phyloP scores from a whole-genome alignment of 1,284 basidiomycete genomes.

The Volvariella surrecta region DNA sequence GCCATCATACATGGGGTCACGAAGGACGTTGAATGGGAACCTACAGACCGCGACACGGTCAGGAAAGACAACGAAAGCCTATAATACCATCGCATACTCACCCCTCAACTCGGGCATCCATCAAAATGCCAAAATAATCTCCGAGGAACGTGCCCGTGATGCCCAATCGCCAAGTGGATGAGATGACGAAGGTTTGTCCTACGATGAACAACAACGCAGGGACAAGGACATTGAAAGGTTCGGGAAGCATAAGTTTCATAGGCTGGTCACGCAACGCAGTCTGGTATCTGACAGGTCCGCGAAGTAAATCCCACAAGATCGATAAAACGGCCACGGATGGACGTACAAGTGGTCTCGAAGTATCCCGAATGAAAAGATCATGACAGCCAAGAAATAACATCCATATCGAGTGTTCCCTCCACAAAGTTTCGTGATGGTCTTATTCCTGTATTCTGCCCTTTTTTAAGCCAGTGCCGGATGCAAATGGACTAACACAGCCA shows the following conservation, averaged over 20 bases:
- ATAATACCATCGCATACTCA: constrained; percentile 13
- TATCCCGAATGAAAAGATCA: constrained; percentile 84
- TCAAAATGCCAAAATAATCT: constrained; percentile 98
- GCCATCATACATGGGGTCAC: constrained; percentile 95
- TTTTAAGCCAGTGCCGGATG: constrained; percentile 1
- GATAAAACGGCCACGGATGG: neutral
- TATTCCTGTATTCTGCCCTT: constrained; percentile 74
- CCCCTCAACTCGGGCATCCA: constrained; percentile 80
- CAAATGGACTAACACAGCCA: constrained; percentile 10
- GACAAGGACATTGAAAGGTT: constrained; percentile 49
- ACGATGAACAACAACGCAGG: constrained; percentile 59
- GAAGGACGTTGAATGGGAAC: constrained; percentile 93
- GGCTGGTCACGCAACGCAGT: constrained; percentile 72
- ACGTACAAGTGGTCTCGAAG: constrained; percentile 75
- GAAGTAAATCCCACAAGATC: neutral
- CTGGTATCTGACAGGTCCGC: constrained; percentile 47
- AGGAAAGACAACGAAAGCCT: neutral
- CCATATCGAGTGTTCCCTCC: constrained; percentile 69
- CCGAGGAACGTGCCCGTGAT: constrained; percentile 93
- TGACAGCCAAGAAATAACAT: constrained; percentile 86
- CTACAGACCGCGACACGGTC: constrained; percentile 14
- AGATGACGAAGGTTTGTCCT: constrained; percentile 80
- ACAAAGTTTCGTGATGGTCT: constrained; percentile 77
- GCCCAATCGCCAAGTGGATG: constrained; percentile 88
- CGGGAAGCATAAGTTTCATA: constrained; percentile 41